Evolutionary conservation across 2,329 filamentous ascomycete genomes (phyloP).

Genomic region (Sporothrix sp.): DNA sequence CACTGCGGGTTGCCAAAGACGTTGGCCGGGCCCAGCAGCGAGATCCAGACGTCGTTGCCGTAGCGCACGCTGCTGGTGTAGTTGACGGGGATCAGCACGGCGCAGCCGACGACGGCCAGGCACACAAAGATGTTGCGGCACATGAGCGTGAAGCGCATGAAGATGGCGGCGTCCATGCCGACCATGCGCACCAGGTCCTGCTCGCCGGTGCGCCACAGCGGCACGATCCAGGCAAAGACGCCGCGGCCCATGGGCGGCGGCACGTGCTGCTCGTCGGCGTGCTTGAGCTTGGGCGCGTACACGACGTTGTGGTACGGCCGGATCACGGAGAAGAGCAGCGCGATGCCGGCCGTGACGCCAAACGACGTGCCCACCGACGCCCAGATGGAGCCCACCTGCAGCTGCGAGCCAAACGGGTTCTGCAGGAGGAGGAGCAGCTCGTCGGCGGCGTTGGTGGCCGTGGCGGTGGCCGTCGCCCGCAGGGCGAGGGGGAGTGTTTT

Average conservation of each 20-base stretch:
- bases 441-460: constrained; percentile 15
- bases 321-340: constrained; percentile 75
- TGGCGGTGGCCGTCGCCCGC: constrained; percentile 3
- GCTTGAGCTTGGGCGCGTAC: constrained; percentile 87
- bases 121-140: constrained; percentile 78
- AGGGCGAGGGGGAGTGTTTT: constrained; percentile 12
- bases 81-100: constrained; percentile 75
- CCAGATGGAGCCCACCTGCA: constrained; percentile 53
- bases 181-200: constrained; percentile 67
- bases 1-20: constrained; percentile 45
- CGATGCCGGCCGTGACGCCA: constrained; percentile 61
- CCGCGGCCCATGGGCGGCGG: constrained; percentile 80
- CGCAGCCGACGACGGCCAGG: constrained; percentile 62
- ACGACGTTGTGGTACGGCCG: constrained; percentile 86
- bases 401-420: constrained; percentile 39
- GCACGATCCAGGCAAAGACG: constrained; percentile 78
- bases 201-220: constrained; percentile 70
- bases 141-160: constrained; percentile 84
- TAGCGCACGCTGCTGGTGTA: constrained; percentile 39
- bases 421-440: constrained; percentile 39
- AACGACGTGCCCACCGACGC: constrained; percentile 74
- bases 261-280: constrained; percentile 81
- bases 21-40: constrained; percentile 49
- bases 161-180: constrained; percentile 84
- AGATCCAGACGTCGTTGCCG: constrained; percentile 37